Evolutionary conservation across 331 rosid species (phyloP), one percentile per base, ranked within the genome.

Genomic region (Rhamnella rubrinervis): DNA sequence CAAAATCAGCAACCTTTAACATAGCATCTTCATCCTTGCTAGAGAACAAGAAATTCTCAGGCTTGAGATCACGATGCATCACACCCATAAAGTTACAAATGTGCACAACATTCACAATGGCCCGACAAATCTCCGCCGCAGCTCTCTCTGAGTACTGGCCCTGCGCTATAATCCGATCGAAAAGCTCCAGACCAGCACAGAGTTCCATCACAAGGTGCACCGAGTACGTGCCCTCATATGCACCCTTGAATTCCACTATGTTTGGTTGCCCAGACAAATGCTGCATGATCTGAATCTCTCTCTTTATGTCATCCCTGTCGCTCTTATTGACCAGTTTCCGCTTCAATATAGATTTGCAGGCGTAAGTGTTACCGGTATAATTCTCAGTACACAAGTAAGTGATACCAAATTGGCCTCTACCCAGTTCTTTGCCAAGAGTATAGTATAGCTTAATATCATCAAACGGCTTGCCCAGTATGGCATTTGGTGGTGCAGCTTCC

Each of bases 191-290:
- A 4, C 98, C 98, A 50, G 92, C 97, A 67, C 98, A 93, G 15
- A 93, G 97, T 65, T 93, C 97, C 98, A 93, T 93, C 6, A 93
- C 87, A 35, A 93, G 81, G 65, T 90, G 97, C 61, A 93, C 97
- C 0, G 97, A 93, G n/a, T 71, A 82, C 56, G 80, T 81, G 41
- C 90, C 98, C 84, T 90, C 98, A 51, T 25, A 86, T 56, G 96
- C 84, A 12, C 97, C 96, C 78, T 82, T 90, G 71, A 93, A 88
- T 56, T 88, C 97, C 2, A 90, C 98, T 52, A 90, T 82, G 63
- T 90, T 93, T 8, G 92, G 85, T 37, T 93, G 98, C 20, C 98
- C 98, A 7, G 97, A 90, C 67, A 93, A 72, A 74, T 93, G 98
- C 84, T 93, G 97, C 90, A 93, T 76, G 17, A 93, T 90, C 83